Evolutionary conservation across 2,329 filamentous ascomycete genomes (phyloP), one percentile per base, ranked within the genome.

Genomic region (Periconia macrospinosa): DNA sequence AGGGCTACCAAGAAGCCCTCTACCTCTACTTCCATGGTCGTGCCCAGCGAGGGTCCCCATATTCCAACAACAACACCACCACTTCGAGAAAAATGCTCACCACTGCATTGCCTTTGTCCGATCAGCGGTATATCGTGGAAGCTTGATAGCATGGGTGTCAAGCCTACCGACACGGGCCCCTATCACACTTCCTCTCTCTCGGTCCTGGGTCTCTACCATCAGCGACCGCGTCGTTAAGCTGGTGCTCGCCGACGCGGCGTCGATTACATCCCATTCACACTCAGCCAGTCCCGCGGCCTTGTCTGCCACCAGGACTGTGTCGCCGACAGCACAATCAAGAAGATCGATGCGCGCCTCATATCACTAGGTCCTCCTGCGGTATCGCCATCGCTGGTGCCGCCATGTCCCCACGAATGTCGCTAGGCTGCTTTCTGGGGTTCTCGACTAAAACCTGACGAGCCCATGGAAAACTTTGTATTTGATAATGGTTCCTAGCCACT

Each of bases 21-120:
- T 60, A 79, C 73, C 54, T 71, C 61, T 52, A 51, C 27, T 1
- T 45, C 35, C 8, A 77, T 78, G 56, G 58, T 45, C 47, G 56
- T 13, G 65, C 64, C 14, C 47, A 57, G 6, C 19, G 23, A 3
- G 65, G 68, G 17, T 63, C 65, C 2, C 48, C 41, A 30, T 52
- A 50, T 1, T 65, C 62, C 40, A 74, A 76, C 33, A 74, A 73
- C 33, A 78, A 78, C 45, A 76, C 75, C 13, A 72, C 75, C n/a
- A 70, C 5, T 76, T 82, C 7, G 75, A 80, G 0, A 83, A 90
- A 15, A 81, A 83, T 13, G 86, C 84, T 0, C 94, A 88, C 67
- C 93, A 97, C 69, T 97, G 94, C 72, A 88, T 96, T 58, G 92
- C 92, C 7, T 96, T 93, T 67, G 86, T 97, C 90, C 91, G 1